Evolutionary conservation across 176 grass and related monocot species (phyloP).

Genomic region (Aegilops longissima): DNA sequence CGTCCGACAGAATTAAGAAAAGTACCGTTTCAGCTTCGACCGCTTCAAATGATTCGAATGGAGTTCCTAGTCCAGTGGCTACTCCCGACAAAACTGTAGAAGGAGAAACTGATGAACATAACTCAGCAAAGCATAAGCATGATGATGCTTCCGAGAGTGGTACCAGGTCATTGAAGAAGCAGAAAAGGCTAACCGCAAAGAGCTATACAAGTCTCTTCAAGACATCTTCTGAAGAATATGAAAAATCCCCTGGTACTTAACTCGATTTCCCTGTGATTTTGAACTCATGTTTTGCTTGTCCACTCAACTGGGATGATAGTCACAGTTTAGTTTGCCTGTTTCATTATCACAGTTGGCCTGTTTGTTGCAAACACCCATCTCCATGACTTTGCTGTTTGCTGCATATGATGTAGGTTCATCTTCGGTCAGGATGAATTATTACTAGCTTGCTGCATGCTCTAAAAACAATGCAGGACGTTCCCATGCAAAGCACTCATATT

Average conservation of each 20-base stretch:
- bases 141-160: not conserved
- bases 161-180: constrained; percentile 26
- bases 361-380: constrained; percentile 5
- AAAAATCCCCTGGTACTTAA: constrained; percentile 33
- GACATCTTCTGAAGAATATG: not conserved
- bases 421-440: not conserved
- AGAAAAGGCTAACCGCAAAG: constrained; percentile 40
- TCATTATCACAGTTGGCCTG: constrained; percentile 2
- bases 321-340: not conserved
- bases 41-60: constrained; percentile 19
- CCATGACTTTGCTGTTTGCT: constrained; percentile 1
- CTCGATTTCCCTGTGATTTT: constrained; percentile 14
- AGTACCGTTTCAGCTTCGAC: not conserved
- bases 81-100: constrained; percentile 9
- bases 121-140: not conserved
- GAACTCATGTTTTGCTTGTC: not conserved
- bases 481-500: not conserved
- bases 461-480: not conserved
- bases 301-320: not conserved
- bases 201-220: constrained; percentile 32
- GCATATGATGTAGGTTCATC: not conserved
- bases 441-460: not conserved
- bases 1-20: constrained; percentile 26
- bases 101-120: constrained; percentile 8
- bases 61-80: not conserved